A percentile compares a stretch with the other conserved stretches of the same genome.
These are phyloP conservation scores for Hemileccinum impolitum DNA, from an alignment of 768 basidiomycete genomes.

Conservation along the genomic window DNA sequence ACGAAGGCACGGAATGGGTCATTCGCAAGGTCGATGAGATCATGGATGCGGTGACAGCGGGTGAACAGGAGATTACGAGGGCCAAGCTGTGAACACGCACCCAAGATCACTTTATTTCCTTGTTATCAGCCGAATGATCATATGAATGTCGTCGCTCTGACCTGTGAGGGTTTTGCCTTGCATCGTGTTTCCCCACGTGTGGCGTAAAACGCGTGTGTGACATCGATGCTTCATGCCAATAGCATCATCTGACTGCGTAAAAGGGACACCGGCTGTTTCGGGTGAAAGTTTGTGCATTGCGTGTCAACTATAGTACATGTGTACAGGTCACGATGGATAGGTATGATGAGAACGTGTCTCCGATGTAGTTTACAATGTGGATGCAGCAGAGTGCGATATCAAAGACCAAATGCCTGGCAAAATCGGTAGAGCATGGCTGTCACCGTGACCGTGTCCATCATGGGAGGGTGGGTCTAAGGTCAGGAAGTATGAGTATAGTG, in stretches of 20 bases:
- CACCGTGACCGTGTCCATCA: conserved; percentile 86
- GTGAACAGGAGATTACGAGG: conserved; percentile 39
- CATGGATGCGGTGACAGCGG: conserved; percentile 65
- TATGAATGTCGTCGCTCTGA: conserved; percentile 16
- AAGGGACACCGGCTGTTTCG: conserved; percentile 20
- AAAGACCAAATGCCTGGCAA: conserved; percentile 51
- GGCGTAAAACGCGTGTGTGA: conserved; percentile 27
- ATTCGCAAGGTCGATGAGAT: conserved; percentile 79
- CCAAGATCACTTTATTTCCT: conserved; percentile 21
- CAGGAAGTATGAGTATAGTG: conserved; percentile 23
- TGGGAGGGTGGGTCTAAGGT: conserved; percentile 75
- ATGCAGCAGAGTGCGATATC: conserved; percentile 26
- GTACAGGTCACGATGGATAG: conserved; percentile 26
- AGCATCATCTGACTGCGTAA: conserved; percentile 19
- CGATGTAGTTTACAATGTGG: conserved; percentile 32
- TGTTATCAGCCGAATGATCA: conserved; percentile 33
- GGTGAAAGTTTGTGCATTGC: conserved; percentile 25
- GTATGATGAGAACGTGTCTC: conserved; percentile 29
- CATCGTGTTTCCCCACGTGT: conserved; percentile 35
- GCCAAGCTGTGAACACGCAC: conserved; percentile 55
- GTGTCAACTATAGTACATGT: conserved; percentile 31
- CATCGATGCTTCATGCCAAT: conserved; percentile 13
- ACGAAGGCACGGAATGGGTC: conserved; percentile 89
- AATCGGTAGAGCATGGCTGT: conserved; percentile 86
- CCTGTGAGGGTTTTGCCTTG: conserved; percentile 18